These are phyloP conservation scores for Galeopsis tetrahit DNA, from an alignment of 257 asterid species.

Conservation along the genomic window DNA sequence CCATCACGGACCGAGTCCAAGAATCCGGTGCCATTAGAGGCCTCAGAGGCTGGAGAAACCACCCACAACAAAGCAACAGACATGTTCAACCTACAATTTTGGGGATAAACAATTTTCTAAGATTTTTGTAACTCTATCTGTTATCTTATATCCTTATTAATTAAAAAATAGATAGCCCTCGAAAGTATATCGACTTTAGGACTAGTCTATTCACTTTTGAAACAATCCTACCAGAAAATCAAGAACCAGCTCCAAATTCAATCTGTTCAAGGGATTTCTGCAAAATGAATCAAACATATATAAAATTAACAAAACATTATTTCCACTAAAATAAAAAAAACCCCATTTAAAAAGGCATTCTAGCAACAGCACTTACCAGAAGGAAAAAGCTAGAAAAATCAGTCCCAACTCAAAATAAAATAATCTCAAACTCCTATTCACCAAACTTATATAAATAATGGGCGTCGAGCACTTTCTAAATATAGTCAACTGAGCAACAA, in stretches of 20 bases:
- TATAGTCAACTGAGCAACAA: constrained; percentile 49
- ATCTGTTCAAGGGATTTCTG: constrained; percentile 46
- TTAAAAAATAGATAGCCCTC: constrained; percentile 33
- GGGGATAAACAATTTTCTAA: constrained; percentile 32
- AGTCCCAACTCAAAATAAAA: constrained; percentile 33
- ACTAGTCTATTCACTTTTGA: constrained; percentile 35
- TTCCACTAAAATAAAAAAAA: constrained; percentile 20
- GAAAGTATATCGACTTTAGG: constrained; percentile 35
- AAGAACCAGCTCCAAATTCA: constrained; percentile 33
- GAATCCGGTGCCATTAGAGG: constrained; percentile 53
- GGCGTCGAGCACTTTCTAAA: constrained; percentile 38
- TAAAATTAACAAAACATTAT: constrained; percentile 22
- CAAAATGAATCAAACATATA: constrained; percentile 39
- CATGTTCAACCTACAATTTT: constrained; percentile 52
- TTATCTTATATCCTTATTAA: constrained; percentile 33
- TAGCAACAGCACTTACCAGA: constrained; percentile 34
- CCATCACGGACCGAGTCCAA: constrained; percentile 62
- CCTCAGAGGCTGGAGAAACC: constrained; percentile 67
- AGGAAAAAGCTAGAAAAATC: constrained; percentile 23
- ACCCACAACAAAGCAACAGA: constrained; percentile 78
- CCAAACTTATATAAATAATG: constrained; percentile 24
- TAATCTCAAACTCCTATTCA: constrained; percentile 27
- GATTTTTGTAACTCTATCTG: constrained; percentile 34
- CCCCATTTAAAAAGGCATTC: constrained; percentile 21
- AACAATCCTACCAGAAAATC: constrained; percentile 29